phyloP scores from a whole-genome alignment of 331 rosid species.

The Quercus phellos region DNA sequence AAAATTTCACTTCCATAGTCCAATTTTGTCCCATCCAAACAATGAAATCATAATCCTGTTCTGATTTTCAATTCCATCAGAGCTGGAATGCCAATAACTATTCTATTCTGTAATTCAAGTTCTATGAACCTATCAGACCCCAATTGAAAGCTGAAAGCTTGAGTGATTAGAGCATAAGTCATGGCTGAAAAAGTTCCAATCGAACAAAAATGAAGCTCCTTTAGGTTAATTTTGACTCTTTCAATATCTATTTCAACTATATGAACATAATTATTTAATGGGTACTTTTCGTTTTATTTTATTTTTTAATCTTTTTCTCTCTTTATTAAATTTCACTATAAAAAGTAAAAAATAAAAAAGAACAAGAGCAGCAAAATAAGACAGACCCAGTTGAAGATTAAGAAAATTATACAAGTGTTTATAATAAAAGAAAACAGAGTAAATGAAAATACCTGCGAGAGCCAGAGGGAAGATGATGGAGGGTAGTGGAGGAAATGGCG shows the following conservation, averaged over 20 bases:
- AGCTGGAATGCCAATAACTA: not conserved
- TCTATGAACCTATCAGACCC: not conserved
- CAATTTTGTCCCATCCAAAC: not conserved
- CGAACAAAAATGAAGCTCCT: not conserved
- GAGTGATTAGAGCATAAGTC: not conserved
- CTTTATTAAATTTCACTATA: too few relatives aligned
- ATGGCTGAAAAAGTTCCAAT: not conserved
- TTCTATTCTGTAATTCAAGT: not conserved
- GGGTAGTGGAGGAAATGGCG: slow-evolving; percentile 24
- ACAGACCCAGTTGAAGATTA: not conserved
- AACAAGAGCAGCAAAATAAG: not conserved
- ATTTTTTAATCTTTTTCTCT: too few relatives aligned
- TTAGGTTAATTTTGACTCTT: not conserved
- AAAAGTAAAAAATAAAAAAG: too few relatives aligned
- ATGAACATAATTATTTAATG: too few relatives aligned
- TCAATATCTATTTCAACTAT: not conserved
- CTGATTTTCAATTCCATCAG: not conserved
- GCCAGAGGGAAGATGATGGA: slow-evolving; percentile 33
- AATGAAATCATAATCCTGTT: not conserved
- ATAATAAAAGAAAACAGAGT: not conserved
- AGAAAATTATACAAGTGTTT: not conserved
- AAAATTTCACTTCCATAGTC: not conserved
- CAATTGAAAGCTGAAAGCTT: not conserved
- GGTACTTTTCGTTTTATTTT: too few relatives aligned
- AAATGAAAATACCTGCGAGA: slow-evolving; percentile 41